Conservation (phyloP, 768 basidiomycete species). For the Rhizopogon sp. region DNA sequence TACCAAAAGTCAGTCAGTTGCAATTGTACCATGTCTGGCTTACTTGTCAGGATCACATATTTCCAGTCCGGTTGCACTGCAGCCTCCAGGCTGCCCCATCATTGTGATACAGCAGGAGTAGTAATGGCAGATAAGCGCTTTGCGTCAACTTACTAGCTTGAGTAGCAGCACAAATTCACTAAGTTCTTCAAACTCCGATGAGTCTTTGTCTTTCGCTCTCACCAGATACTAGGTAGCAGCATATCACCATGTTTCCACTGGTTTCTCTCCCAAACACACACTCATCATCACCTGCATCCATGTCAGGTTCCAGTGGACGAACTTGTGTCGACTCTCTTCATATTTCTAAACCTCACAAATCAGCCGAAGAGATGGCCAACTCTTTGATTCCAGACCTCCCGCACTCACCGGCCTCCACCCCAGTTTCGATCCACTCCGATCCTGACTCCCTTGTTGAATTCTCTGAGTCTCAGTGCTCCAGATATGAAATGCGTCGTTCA, state of each 20-base stretch:
- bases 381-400: not conserved
- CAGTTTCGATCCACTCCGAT: not conserved
- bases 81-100: no score
- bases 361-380: not conserved
- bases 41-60: no score
- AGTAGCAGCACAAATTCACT: slow-evolving; percentile 7
- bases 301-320: not conserved
- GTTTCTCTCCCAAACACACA: no score
- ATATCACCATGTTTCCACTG: no score
- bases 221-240: no score
- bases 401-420: not conserved
- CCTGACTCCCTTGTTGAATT: not conserved
- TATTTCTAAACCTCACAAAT: not conserved
- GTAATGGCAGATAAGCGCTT: no score
- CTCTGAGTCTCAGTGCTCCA: not conserved
- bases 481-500: not conserved
- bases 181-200: slow-evolving; percentile 8
- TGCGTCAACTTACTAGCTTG: no score
- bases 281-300: no score
- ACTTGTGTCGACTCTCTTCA: not conserved
- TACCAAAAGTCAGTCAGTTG: no score
- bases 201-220: not conserved
- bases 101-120: no score
- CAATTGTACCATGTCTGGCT: no score
- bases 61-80: no score